A percentile compares a stretch with the other conserved stretches of the same genome.
These are phyloP conservation scores for Suhomyces anneliseae DNA, from an alignment of 1,139 yeast species.

Conservation along the genomic window DNA sequence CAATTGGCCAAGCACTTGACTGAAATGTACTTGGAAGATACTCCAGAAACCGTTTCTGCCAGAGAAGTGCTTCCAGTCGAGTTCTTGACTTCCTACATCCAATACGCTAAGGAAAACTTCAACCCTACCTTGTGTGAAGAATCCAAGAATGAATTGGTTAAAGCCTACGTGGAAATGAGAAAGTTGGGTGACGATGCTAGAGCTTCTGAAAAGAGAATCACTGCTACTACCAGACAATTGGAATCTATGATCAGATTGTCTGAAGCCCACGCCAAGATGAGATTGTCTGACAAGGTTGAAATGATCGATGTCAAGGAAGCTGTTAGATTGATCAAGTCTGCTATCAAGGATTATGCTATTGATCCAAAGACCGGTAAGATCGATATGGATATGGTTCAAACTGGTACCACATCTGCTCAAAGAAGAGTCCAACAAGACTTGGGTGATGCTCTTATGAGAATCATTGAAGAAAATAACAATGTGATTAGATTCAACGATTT, in stretches of 20 bases:
- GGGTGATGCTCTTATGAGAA: slow-evolving; percentile 55
- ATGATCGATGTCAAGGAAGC: slow-evolving; percentile 90
- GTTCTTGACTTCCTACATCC: slow-evolving; percentile 81
- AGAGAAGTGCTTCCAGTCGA: slow-evolving; percentile 80
- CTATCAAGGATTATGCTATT: slow-evolving; percentile 96
- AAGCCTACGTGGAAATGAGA: slow-evolving; percentile 90
- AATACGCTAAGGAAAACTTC: slow-evolving; percentile 82
- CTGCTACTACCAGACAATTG: slow-evolving; percentile 96
- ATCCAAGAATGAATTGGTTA: slow-evolving; percentile 86
- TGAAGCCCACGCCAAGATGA: slow-evolving; percentile 98
- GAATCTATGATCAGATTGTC: slow-evolving; percentile 87
- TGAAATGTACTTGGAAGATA: slow-evolving; percentile 86
- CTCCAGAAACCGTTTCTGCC: slow-evolving; percentile 68
- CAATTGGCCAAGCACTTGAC: slow-evolving; percentile 89
- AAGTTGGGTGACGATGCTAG: slow-evolving; percentile 90
- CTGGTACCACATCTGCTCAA: slow-evolving; percentile 91
- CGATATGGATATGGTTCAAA: slow-evolving; percentile 95
- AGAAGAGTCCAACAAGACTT: slow-evolving; percentile 77
- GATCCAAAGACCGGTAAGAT: slow-evolving; percentile 96
- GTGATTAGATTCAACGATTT: slow-evolving; percentile 63
- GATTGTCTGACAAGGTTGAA: slow-evolving; percentile 69
- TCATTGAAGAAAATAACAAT: slow-evolving; percentile 42
- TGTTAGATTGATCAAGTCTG: slow-evolving; percentile 85
- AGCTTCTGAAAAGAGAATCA: slow-evolving; percentile 83
- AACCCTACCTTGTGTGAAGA: slow-evolving; percentile 76